Evolutionary conservation across 768 basidiomycete species (phyloP), one percentile per base, ranked within the genome.

Genomic region (Leccinum rimulosum): DNA sequence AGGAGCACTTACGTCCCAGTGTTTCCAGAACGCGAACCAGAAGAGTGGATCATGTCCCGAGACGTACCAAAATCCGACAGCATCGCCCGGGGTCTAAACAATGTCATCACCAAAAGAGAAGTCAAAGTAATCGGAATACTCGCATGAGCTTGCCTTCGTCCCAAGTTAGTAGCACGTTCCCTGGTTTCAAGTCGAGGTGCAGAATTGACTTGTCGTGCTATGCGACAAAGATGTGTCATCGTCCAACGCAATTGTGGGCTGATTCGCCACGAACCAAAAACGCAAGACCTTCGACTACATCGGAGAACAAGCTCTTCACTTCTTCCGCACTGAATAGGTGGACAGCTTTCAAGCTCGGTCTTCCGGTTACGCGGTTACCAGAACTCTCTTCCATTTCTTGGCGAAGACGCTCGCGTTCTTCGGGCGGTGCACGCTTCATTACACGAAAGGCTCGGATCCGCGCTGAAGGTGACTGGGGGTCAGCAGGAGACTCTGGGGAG

Each of bases 11-110:
- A 91, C 84, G 95, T 98, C 68, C 95, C 95, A 10, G 95, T 97
- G 66, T 95, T 93, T n/a, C 95, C 95, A 3, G 91, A 90, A 25
- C 95, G 83, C 15, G 79, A 74, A 12, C 84, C 76, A 17, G 84
- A 79, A 6, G 85, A 81, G 52, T 86, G 82, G 17, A 95, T 77
- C 89, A 93, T 93, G 67, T 96, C 94, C 52, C 92, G 86, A 27
- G 92, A 94, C 1, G 95, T 96, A 17, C 95, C 95, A 73, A 98
- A 98, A 66, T 98, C 95, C 2, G 93, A 93, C 17, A 98, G 78
- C 91, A 98, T 93, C 1, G 93, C 95, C 66, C 92, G 84, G 3
- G 95, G 95, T 58, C 94, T 95, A 51, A 11, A 48, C 14, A 17
- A 19, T 27, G 48, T 61, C 5, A 61, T 17, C 35, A 52, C 27